Evolutionary conservation across 495 filamentous ascomycete genomes (phyloP).

Genomic region (Penicillium angulare): DNA sequence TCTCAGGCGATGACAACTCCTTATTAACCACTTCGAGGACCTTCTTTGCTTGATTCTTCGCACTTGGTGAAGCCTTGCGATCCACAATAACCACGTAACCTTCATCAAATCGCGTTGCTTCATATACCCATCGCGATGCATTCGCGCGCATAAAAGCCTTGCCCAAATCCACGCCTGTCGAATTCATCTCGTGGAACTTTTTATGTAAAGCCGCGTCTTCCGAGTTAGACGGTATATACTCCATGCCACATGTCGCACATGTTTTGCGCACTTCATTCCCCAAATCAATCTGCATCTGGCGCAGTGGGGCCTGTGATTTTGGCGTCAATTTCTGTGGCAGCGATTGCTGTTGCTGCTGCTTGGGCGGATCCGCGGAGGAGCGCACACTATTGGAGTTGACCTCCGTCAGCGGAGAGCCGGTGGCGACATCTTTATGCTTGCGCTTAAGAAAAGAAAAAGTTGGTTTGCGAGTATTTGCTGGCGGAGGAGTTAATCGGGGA

Average conservation of each 20-base stretch:
- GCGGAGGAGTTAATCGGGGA: slow-evolving; percentile 55
- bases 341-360: slow-evolving; percentile 30
- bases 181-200: slow-evolving; percentile 66
- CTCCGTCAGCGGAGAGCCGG: slow-evolving; percentile 46
- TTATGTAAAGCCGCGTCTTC: slow-evolving; percentile 65
- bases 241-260: slow-evolving; percentile 69
- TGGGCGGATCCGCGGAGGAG: slow-evolving; percentile 38
- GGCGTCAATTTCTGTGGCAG: too few species aligned
- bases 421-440: slow-evolving; percentile 41
- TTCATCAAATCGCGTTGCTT: slow-evolving; percentile 46
- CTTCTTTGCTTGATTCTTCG: slow-evolving; percentile 57
- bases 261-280: slow-evolving; percentile 57
- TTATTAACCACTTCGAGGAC: slow-evolving; percentile 66
- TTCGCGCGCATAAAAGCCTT: slow-evolving; percentile 52
- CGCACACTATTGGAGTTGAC: slow-evolving; percentile 53
- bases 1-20: slow-evolving; percentile 63
- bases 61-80: slow-evolving; percentile 50
- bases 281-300: slow-evolving; percentile 67
- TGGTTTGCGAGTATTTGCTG: slow-evolving; percentile 54
- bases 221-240: slow-evolving; percentile 63
- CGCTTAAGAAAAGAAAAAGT: slow-evolving; percentile 55
- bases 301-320: slow-evolving; percentile 41
- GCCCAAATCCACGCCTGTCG: slow-evolving; percentile 61
- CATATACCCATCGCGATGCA: slow-evolving; percentile 46
- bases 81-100: slow-evolving; percentile 58